Evolutionary conservation across 306 rosid species (phyloP), one percentile per base, ranked within the genome.

Genomic region (Vicia sativa): DNA sequence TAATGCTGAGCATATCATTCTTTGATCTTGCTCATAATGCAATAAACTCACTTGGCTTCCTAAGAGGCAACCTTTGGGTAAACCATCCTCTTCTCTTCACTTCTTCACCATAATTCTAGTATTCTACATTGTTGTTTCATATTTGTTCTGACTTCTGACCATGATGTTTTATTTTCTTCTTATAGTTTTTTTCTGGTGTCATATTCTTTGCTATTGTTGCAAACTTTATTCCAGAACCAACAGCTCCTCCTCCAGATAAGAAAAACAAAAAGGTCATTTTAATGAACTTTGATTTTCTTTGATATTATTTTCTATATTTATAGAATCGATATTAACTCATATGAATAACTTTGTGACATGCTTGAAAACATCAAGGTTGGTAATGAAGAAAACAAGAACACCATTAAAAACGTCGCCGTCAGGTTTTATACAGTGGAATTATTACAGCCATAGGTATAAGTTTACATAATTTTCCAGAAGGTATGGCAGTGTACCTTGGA

Each of bases 401-500:
- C 81, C 4, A 78, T 87, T 89, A 91, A 87, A 91, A 81, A 86
- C 95, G 68, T 43, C 97, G 92, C 8, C 92, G 95, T 3, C 97
- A 91, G 80, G 96, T 95, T 77, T 84, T 93, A 34, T 49, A 13
- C 72, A 93, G 95, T 78, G 99, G 97, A 42, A 83, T 93, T 56
- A 16, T 86, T 66, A 93, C 97, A 70, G 99, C 97, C 62, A 82
- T 92, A 81, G 98, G 98, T 74, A 91, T 91, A 80, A 58, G 99
- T 76, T 82, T 95, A 70, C 99, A 95, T 79, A 95, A 91, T 63
- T 91, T 95, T 78, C 99, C 99, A 9, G 99, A 95, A 89, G 99
- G 99, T 68, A 91, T 95, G 96, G 99, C 99, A 3, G 97, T 95
- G 70, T 95, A 87, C 74, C 96, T 95, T 62, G 97, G 97, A 72